Evolutionary conservation across 2,329 filamentous ascomycete genomes (phyloP).

Genomic region (Fusarium siculi): DNA sequence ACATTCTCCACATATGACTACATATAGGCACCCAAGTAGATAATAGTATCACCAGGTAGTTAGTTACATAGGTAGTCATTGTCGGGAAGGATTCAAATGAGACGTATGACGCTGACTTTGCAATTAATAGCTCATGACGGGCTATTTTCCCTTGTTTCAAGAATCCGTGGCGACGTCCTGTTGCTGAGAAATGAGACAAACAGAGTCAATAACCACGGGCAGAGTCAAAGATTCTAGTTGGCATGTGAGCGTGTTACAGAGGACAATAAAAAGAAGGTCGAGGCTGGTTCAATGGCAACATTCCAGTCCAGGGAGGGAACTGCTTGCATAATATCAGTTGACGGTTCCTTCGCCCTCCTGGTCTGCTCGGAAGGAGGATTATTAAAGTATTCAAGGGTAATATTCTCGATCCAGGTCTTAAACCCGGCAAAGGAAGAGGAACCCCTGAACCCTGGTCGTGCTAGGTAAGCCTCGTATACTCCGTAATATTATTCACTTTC

Average conservation of each 20-base stretch:
- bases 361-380: conserved; percentile 3
- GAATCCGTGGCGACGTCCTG: not conserved
- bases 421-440: not conserved
- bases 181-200: conserved; percentile 7
- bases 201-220: not conserved
- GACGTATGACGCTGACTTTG: not conserved
- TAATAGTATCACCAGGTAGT: not conserved
- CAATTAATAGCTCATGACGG: not conserved
- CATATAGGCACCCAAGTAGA: not conserved
- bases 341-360: conserved; percentile 3
- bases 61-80: not conserved
- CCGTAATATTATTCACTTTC: not conserved
- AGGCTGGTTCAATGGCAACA: not conserved
- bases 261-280: not conserved
- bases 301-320: not conserved
- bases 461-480: not conserved
- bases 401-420: conserved; percentile 16
- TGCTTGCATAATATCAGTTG: not conserved
- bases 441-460: not conserved
- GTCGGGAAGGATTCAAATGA: not conserved
- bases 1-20: conserved; percentile 14
- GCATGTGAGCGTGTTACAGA: conserved; percentile 1
- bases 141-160: not conserved
- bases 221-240: not conserved
- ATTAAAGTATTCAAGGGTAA: conserved; percentile 23